These are phyloP conservation scores for Gamarada debralockiae DNA, from an alignment of 495 filamentous ascomycete genomes.

Conservation along the genomic window DNA sequence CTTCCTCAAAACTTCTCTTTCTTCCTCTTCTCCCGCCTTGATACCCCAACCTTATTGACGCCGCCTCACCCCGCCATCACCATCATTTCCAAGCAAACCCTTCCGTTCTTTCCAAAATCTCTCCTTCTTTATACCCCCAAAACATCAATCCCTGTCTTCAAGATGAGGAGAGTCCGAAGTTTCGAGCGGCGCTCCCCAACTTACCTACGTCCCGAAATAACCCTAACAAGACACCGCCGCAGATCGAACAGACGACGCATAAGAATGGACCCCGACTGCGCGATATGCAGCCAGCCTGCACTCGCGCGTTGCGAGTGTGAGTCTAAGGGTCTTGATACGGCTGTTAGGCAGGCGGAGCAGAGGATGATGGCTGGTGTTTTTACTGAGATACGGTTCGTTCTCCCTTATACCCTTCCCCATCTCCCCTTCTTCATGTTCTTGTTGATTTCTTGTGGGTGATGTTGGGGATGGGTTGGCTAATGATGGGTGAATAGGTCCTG, in stretches of 20 bases:
- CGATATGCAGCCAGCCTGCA: slow-evolving; percentile 63
- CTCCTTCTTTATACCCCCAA: no score
- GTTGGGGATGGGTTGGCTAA: no score
- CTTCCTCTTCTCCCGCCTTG: slow-evolving; percentile 22
- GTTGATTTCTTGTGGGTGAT: no score
- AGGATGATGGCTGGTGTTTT: slow-evolving; percentile 59
- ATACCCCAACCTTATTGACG: not conserved
- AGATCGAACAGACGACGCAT: no score
- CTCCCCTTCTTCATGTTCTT: no score
- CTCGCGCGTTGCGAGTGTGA: slow-evolving; percentile 63
- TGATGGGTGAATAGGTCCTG: slow-evolving; percentile 34
- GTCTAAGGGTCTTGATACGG: slow-evolving; percentile 61
- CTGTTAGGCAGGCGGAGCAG: slow-evolving; percentile 61
- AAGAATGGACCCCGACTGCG: slow-evolving; percentile 62
- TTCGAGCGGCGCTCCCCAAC: not conserved
- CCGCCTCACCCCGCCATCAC: not conserved
- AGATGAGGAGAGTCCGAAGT: not conserved
- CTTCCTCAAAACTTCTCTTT: slow-evolving; percentile 18
- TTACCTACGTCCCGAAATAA: not conserved
- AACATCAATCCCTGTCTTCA: no score
- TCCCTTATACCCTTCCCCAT: slow-evolving; percentile 12
- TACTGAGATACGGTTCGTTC: slow-evolving; percentile 58
- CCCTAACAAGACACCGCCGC: not conserved
- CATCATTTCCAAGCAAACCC: no score
- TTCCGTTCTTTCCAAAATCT: slow-evolving; percentile 16